phyloP scores from a whole-genome alignment of 345 rosid species.

The Linum trigynum region DNA sequence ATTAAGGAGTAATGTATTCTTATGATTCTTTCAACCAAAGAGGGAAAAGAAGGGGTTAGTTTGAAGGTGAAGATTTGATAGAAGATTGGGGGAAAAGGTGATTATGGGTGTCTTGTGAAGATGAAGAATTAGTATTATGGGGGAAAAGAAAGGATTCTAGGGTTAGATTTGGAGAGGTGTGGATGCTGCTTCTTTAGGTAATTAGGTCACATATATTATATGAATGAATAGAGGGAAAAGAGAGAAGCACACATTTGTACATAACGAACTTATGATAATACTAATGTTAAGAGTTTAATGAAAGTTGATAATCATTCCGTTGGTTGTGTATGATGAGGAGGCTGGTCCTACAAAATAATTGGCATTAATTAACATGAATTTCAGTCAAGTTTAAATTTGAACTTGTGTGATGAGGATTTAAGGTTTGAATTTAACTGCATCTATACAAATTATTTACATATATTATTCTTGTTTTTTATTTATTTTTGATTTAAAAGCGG shows the following conservation, averaged over 20 bases:
- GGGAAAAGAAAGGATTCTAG: conserved; percentile 6
- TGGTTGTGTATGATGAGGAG: too few species aligned
- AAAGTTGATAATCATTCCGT: conserved; percentile 20
- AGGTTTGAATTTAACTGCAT: too few species aligned
- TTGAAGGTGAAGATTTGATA: conserved; percentile 15
- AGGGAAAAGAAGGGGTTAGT: conserved; percentile 11
- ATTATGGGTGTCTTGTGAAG: conserved; percentile 19
- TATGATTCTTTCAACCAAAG: neutral
- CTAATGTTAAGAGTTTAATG: conserved; percentile 17
- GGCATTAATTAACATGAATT: too few species aligned
- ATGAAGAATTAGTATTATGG: conserved; percentile 2
- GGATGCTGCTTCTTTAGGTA: conserved; percentile 5
- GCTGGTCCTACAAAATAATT: neutral
- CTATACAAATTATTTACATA: too few species aligned
- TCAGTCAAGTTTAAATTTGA: too few species aligned
- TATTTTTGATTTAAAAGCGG: too few species aligned
- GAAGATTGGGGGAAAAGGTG: neutral
- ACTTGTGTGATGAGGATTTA: too few species aligned
- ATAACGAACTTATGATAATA: conserved; percentile 15
- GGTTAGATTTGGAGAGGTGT: conserved; percentile 23
- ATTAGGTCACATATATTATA: neutral
- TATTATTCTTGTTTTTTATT: too few species aligned
- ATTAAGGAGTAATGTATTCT: neutral
- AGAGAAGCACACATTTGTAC: conserved; percentile 24
- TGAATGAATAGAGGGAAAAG: neutral